A percentile compares a stretch with the other conserved stretches of the same genome.
Conservation (phyloP, 73 alveolate genomes). For the Halteria grandinella region DNA sequence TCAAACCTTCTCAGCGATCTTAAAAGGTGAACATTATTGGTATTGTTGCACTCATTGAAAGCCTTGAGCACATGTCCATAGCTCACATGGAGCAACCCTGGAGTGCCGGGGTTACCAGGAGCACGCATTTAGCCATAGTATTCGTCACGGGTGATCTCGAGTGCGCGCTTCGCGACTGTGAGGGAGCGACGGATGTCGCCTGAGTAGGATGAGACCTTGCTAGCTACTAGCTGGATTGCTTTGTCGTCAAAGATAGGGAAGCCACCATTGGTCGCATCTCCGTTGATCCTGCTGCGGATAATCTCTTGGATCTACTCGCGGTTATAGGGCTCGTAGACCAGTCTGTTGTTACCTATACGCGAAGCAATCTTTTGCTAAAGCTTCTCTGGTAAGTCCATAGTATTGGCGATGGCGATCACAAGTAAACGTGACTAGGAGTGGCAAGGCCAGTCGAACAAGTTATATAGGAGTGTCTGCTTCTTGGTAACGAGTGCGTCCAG, state of each 20-base stretch:
- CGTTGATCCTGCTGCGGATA: slow-evolving; percentile 75
- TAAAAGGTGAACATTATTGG: slow-evolving; percentile 71
- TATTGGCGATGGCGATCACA: slow-evolving; percentile 91
- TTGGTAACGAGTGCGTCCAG: slow-evolving; percentile 91
- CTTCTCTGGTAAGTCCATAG: slow-evolving; percentile 96
- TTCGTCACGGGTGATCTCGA: slow-evolving; percentile 74
- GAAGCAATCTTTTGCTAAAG: slow-evolving; percentile 82
- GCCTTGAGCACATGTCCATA: slow-evolving; percentile 68
- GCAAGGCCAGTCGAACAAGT: slow-evolving; percentile 95
- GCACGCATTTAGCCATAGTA: background rate
- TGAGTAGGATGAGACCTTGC: slow-evolving; percentile 85
- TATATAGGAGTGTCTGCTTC: slow-evolving; percentile 85
- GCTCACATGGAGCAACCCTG: background rate
- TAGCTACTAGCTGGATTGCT: slow-evolving; percentile 76
- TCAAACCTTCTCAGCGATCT: slow-evolving; percentile 75
- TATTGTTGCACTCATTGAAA: slow-evolving; percentile 73
- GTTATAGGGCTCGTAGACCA: slow-evolving; percentile 91
- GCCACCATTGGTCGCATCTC: too few relatives aligned
- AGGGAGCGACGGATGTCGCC: slow-evolving; percentile 93
- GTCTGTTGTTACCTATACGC: slow-evolving; percentile 92
- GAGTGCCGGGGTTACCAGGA: slow-evolving; percentile 40
- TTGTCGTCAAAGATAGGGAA: slow-evolving; percentile 66
- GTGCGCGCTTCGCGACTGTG: slow-evolving; percentile 85
- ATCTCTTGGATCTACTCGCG: slow-evolving; percentile 81
- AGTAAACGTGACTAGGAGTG: slow-evolving; percentile 79